Evolutionary conservation across 495 filamentous ascomycete species (phyloP), one percentile per base, ranked within the genome.

Genomic region (Neurospora sp.): DNA sequence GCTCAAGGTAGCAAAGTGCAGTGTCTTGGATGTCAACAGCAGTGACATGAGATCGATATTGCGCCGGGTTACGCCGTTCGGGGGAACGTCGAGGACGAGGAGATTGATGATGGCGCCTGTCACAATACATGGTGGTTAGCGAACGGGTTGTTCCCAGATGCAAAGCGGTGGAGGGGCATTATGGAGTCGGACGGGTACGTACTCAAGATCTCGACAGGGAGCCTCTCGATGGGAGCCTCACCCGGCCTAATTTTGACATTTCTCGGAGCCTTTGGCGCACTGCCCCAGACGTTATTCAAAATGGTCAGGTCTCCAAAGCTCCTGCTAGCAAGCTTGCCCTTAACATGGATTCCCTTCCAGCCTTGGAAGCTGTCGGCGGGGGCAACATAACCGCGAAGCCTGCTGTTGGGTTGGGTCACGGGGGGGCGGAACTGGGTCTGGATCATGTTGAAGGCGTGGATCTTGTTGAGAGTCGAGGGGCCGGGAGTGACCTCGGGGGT

Each of bases 21-120:
- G 82, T 31, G 90, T 90, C 74, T 87, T 89, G 1, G 92, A 96
- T 12, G 93, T 89, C 40, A 95, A 83, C 44, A 97, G 83, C 75
- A 94, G 88, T 12, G 91, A 88, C 80, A 95, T 90, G 70, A 96
- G 83, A 78, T 97, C 93, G 69, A 92, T 87, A 81, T 97, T 97
- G 42, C 93, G 90, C 39, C 92, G 88, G 3, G 90, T 87, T 74
- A 93, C 88, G 45, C 90, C 91, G 81, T 93, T 92, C 70, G 92
- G 90, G 10, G 92, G 93, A 27, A 93, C 82, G 78, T 95, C 93
- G 65, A 93, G 78, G 14, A 89, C 90, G 39, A 97, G 84, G 61
- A 91, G 85, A 44, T 89, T 90, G 75, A 96, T 92, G 75, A 96
- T 92, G 81, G 90, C 84, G 72, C 90, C 93, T 94, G 75, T 10